phyloP scores from a whole-genome alignment of 2,329 filamentous ascomycete species.

The Alternaria gansuensis region DNA sequence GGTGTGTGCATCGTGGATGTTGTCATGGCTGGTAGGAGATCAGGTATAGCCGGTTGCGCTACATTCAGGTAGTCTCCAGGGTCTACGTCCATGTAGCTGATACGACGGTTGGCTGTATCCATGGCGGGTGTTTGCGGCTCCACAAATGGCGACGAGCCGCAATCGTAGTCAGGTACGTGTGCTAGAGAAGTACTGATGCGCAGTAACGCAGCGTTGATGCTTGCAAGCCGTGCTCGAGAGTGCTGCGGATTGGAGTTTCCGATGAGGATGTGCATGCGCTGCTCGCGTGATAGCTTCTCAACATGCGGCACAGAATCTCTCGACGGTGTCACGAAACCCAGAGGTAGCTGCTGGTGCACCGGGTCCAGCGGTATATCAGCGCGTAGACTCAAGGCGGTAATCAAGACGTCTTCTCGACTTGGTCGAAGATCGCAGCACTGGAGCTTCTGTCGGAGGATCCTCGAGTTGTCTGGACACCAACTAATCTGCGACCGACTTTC shows the following conservation, averaged over 20 bases:
- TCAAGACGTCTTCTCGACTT: slow-evolving; percentile 50
- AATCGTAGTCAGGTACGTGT: slow-evolving; percentile 34
- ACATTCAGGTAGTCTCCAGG: slow-evolving; percentile 43
- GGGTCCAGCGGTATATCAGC: slow-evolving; percentile 45
- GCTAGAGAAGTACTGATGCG: slow-evolving; percentile 32
- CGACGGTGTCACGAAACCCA: slow-evolving; percentile 48
- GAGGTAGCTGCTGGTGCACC: slow-evolving; percentile 42
- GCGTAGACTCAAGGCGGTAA: slow-evolving; percentile 49
- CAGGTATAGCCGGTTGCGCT: slow-evolving; percentile 41
- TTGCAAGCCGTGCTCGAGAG: slow-evolving; percentile 40
- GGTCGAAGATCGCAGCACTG: slow-evolving; percentile 51
- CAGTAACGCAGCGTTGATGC: slow-evolving; percentile 46
- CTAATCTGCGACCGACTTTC: slow-evolving; percentile 51
- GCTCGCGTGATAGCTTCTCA: slow-evolving; percentile 44
- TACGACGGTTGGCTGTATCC: slow-evolving; percentile 41
- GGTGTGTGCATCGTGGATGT: slow-evolving; percentile 30
- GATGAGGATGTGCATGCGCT: slow-evolving; percentile 50
- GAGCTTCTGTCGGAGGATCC: slow-evolving; percentile 49
- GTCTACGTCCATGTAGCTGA: slow-evolving; percentile 53
- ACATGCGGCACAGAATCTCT: slow-evolving; percentile 48
- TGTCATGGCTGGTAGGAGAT: slow-evolving; percentile 35
- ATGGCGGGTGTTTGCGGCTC: slow-evolving; percentile 37
- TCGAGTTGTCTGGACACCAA: slow-evolving; percentile 51
- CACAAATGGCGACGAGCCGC: slow-evolving; percentile 38
- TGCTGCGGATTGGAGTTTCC: slow-evolving; percentile 43